phyloP scores from a whole-genome alignment of 2,329 filamentous ascomycete species.

The Nemania diffusa region DNA sequence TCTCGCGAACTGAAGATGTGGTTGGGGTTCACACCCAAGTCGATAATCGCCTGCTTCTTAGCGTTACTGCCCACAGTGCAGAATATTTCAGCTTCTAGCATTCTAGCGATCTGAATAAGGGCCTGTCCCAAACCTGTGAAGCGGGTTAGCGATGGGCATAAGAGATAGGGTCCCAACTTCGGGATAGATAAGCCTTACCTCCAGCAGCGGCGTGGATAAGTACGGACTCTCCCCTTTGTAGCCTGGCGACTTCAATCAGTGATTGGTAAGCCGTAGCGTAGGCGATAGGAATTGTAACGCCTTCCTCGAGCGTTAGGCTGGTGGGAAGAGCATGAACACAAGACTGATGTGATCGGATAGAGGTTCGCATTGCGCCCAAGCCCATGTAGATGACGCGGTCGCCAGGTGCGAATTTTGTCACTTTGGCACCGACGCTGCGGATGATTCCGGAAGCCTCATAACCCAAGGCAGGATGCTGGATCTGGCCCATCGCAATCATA shows the following conservation, averaged over 20 bases:
- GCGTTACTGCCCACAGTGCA: slow-evolving; percentile 20
- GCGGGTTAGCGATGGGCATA: neutral
- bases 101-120: slow-evolving; percentile 15
- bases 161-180: neutral
- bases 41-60: slow-evolving; percentile 17
- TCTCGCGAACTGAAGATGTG: slow-evolving; percentile 24
- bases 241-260: slow-evolving; percentile 14
- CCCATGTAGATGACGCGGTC: slow-evolving; percentile 25
- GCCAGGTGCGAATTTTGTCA: slow-evolving; percentile 13
- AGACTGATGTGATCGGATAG: neutral
- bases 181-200: neutral
- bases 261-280: slow-evolving; percentile 26
- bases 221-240: slow-evolving; percentile 15
- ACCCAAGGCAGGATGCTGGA: slow-evolving; percentile 19
- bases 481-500: slow-evolving; percentile 23
- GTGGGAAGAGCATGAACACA: slow-evolving; percentile 8
- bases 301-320: slow-evolving; percentile 17
- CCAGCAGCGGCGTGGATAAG: slow-evolving; percentile 22
- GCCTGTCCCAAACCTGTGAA: slow-evolving; percentile 19
- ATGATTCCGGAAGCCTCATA: slow-evolving; percentile 21
- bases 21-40: slow-evolving; percentile 21
- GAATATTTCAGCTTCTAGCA: slow-evolving; percentile 17
- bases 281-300: slow-evolving; percentile 16
- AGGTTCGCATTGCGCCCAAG: slow-evolving; percentile 6
- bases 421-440: slow-evolving; percentile 15